Percentiles rank a stretch among this genome's conserved stretches.
phyloP scores from a whole-genome alignment of 305 asterid genomes.

The Solanum aculeatissimum region DNA sequence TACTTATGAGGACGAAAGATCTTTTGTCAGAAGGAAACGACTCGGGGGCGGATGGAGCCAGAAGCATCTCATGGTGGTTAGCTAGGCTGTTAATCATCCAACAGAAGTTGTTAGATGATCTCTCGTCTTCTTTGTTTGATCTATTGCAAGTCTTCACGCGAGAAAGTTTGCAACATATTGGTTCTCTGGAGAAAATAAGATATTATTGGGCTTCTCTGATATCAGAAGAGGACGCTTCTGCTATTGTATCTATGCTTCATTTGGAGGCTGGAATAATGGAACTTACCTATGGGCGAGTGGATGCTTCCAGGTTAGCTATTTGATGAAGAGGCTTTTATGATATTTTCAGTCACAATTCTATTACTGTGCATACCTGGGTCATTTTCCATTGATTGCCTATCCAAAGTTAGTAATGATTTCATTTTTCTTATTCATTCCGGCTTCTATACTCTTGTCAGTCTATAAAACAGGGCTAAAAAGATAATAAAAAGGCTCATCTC shows the following conservation, averaged over 20 bases:
- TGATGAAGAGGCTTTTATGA: not conserved
- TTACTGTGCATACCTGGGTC: not conserved
- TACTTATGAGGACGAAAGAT: constrained; percentile 58
- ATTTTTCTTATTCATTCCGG: not conserved
- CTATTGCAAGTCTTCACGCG: constrained; percentile 52
- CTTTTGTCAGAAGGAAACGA: constrained; percentile 41
- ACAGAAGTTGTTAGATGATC: constrained; percentile 76
- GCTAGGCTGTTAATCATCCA: constrained; percentile 70
- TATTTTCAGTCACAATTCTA: not conserved
- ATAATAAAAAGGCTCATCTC: not conserved
- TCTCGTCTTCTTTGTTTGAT: constrained; percentile 67
- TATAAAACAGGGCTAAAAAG: not conserved
- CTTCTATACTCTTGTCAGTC: not conserved
- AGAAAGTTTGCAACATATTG: constrained; percentile 51
- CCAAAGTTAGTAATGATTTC: not conserved
- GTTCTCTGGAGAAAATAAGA: constrained; percentile 46
- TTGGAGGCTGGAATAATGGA: constrained; percentile 80
- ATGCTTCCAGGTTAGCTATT: constrained; percentile 64
- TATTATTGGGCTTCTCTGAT: constrained; percentile 50
- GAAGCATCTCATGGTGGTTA: constrained; percentile 86
- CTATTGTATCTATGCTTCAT: constrained; percentile 53
- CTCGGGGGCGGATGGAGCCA: constrained; percentile 24
- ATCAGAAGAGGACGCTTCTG: constrained; percentile 42
- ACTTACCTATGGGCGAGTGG: constrained; percentile 73
- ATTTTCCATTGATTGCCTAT: not conserved